phyloP scores from a whole-genome alignment of 441 rosid species.

The Populus hybrid region DNA sequence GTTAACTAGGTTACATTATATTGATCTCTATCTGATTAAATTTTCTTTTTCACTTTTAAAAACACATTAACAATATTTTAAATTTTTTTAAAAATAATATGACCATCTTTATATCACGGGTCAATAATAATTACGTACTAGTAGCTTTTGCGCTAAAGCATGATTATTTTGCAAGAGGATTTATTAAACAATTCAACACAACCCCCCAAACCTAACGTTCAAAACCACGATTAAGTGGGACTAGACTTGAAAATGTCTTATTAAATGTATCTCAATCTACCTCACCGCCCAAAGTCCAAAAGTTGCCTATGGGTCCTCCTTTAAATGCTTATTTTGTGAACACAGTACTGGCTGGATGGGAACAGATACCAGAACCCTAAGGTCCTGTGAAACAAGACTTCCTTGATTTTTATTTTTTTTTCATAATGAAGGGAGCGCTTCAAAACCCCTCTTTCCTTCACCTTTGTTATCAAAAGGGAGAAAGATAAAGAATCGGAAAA shows the following conservation, averaged over 20 bases:
- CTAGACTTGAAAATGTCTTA: conserved; percentile 13
- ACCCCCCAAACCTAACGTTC: not conserved
- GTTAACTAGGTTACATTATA: rapidly evolving
- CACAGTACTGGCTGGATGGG: conserved; percentile 26
- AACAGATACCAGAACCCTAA: conserved; percentile 35
- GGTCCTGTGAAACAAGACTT: conserved; percentile 7
- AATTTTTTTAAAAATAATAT: not conserved
- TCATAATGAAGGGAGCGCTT: conserved; percentile 4
- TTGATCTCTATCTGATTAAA: rapidly evolving
- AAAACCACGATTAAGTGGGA: conserved; percentile 20
- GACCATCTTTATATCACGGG: not conserved
- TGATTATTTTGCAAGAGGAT: conserved; percentile 19
- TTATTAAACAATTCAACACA: not conserved
- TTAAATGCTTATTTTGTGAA: conserved; percentile 9
- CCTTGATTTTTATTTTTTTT: not conserved
- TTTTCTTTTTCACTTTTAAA: too few species aligned
- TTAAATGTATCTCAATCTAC: conserved; percentile 31
- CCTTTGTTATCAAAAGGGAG: not conserved
- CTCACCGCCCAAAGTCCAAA: conserved; percentile 48
- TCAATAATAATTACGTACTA: not conserved
- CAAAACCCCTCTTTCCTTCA: not conserved
- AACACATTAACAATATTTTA: too few species aligned
- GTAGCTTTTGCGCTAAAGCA: conserved; percentile 1
- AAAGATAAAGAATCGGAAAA: not conserved
- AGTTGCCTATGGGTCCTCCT: conserved; percentile 36